A percentile compares a stretch with the other conserved stretches of the same genome.
phyloP scores from a whole-genome alignment of 1,139 yeast species.

The Yamadazyma jaroonii region DNA sequence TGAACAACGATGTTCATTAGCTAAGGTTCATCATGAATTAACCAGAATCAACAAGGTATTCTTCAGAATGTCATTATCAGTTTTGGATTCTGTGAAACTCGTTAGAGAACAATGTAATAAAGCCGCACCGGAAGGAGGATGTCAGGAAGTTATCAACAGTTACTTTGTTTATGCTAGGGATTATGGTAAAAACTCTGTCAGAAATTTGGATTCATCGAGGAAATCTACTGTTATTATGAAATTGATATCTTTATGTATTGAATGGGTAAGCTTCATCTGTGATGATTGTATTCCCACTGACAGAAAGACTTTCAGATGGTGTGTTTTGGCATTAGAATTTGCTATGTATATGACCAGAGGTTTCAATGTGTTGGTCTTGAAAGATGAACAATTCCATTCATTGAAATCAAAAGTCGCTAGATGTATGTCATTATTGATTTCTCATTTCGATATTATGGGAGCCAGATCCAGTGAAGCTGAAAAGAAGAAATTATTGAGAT shows the following conservation, averaged over 20 bases:
- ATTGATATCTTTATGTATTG: conserved; percentile 73
- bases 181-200: conserved; percentile 70
- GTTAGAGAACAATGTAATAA: conserved; percentile 46
- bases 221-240: conserved; percentile 71
- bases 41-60: conserved; percentile 64
- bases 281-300: conserved; percentile 96
- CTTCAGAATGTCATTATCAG: conserved; percentile 65
- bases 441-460: conserved; percentile 98
- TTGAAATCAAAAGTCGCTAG: conserved; percentile 86
- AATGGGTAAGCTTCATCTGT: conserved; percentile 89
- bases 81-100: conserved; percentile 60
- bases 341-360: conserved; percentile 96
- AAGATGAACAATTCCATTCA: conserved; percentile 70
- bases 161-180: conserved; percentile 82
- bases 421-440: conserved; percentile 88
- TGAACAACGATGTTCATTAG: conserved; percentile 70
- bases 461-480: conserved; percentile 90
- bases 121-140: conserved; percentile 48
- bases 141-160: conserved; percentile 76
- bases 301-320: conserved; percentile 89
- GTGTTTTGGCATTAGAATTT: conserved; percentile 92
- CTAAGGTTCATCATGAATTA: conserved; percentile 73
- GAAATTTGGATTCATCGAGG: conserved; percentile 60
- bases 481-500: conserved; percentile 50
- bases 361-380: conserved; percentile 77